Evolutionary conservation across 305 asterid species (phyloP).

Genomic region (Fraxinus nigra): DNA sequence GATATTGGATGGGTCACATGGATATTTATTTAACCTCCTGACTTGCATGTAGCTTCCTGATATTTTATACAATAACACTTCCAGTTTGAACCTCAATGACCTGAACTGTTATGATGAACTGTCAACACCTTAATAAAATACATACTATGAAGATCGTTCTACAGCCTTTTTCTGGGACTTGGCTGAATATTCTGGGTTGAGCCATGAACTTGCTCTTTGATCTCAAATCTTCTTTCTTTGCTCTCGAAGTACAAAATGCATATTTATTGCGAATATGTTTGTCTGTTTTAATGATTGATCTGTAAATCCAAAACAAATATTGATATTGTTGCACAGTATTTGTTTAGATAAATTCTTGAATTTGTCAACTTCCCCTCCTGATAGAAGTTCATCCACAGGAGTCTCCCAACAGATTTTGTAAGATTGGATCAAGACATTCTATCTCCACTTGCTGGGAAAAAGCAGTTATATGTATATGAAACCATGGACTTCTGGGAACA

Average conservation of each 20-base stretch:
- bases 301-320: background rate
- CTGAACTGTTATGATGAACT: background rate
- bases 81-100: background rate
- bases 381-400: slow-evolving; percentile 45
- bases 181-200: background rate
- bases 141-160: background rate
- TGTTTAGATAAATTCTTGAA: background rate
- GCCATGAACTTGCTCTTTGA: background rate
- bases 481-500: slow-evolving; percentile 92
- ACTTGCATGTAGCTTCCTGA: background rate
- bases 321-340: background rate
- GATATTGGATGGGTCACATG: background rate
- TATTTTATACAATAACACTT: background rate
- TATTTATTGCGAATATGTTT: background rate
- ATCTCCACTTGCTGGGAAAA: slow-evolving; percentile 88
- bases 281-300: background rate
- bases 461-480: slow-evolving; percentile 75
- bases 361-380: slow-evolving; percentile 18
- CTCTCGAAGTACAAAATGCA: background rate
- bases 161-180: background rate
- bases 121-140: background rate
- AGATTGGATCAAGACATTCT: slow-evolving; percentile 90
- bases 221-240: background rate
- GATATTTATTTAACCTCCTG: background rate
- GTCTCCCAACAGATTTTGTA: slow-evolving; percentile 77